Conservation (phyloP, 2,329 filamentous ascomycete genomes). For the Lachnellula subtilissima region DNA sequence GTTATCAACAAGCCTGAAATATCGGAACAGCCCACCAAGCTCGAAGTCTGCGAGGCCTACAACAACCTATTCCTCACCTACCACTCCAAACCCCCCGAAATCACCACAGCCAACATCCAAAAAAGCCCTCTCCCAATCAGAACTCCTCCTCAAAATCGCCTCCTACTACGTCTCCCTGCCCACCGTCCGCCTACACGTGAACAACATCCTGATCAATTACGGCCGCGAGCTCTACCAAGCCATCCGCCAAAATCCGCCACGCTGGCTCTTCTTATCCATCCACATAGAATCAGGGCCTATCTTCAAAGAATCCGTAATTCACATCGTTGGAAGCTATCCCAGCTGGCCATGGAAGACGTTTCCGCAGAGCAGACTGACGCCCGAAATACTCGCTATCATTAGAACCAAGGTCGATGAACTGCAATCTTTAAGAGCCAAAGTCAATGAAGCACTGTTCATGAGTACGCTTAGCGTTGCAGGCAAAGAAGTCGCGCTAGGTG, state of each 20-base stretch:
- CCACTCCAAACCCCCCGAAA: constrained; percentile 8
- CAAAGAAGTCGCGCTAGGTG: constrained; percentile 1
- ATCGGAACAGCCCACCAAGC: background rate
- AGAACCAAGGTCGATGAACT: constrained; percentile 13
- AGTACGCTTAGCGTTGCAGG: constrained; percentile 7
- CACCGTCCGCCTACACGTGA: constrained; percentile 10
- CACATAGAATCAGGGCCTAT: constrained; percentile 16
- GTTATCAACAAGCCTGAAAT: background rate
- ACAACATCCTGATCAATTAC: constrained; percentile 9
- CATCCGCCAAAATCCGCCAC: constrained; percentile 15
- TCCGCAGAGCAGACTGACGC: background rate
- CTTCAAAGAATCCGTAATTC: constrained; percentile 24
- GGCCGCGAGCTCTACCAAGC: constrained; percentile 14
- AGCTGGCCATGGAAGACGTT: constrained; percentile 13
- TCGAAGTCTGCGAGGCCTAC: background rate
- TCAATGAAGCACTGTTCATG: constrained; percentile 13
- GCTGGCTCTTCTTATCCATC: constrained; percentile 18
- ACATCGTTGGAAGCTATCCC: constrained; percentile 21
- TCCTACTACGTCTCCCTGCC: constrained; percentile 3
- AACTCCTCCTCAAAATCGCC: constrained; percentile 10
- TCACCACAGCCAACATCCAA: constrained; percentile 10
- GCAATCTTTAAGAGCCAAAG: background rate
- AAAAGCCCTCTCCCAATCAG: constrained; percentile 12
- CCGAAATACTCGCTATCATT: constrained; percentile 4
- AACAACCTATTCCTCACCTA: constrained; percentile 18